Conservation (phyloP, 345 rosid species). For the Viola odorata region DNA sequence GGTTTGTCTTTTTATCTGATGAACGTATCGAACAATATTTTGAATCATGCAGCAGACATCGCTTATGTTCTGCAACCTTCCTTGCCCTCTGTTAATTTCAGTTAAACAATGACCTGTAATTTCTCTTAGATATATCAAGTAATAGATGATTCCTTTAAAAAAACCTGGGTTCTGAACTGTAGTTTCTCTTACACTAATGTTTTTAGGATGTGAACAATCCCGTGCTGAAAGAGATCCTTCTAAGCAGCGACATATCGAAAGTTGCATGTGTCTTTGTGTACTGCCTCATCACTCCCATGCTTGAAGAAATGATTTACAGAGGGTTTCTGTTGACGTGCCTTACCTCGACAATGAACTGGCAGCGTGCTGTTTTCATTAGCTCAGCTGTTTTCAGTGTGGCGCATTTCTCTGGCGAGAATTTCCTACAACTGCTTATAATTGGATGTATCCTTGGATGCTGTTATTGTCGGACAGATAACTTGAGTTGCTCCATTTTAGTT, state of each 20-base stretch:
- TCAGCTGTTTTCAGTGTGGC: slow-evolving; percentile 65
- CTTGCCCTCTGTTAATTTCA: too few relatives aligned
- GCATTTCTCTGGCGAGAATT: slow-evolving; percentile 68
- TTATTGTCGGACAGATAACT: slow-evolving; percentile 74
- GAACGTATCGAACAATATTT: too few relatives aligned
- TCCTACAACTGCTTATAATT: slow-evolving; percentile 54
- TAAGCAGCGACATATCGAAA: slow-evolving; percentile 42
- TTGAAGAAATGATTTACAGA: slow-evolving; percentile 80
- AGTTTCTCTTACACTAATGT: background rate
- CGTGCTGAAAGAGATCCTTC: slow-evolving; percentile 52
- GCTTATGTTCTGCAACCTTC: too few relatives aligned
- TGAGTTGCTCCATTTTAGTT: slow-evolving; percentile 48
- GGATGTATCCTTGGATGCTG: slow-evolving; percentile 65
- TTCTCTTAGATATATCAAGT: too few relatives aligned
- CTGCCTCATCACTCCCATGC: slow-evolving; percentile 57
- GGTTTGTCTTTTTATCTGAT: too few relatives aligned
- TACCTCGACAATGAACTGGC: slow-evolving; percentile 53
- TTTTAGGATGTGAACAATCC: slow-evolving; percentile 47
- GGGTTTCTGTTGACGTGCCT: slow-evolving; percentile 67
- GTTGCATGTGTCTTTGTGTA: slow-evolving; percentile 46
- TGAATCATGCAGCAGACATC: too few relatives aligned
- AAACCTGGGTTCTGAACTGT: too few relatives aligned
- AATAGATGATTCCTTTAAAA: too few relatives aligned
- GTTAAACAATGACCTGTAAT: too few relatives aligned
- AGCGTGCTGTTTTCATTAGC: slow-evolving; percentile 48